Base-by-base conservation (phyloP, 139 green algal species). In the Desmodesmus armatus region DNA sequence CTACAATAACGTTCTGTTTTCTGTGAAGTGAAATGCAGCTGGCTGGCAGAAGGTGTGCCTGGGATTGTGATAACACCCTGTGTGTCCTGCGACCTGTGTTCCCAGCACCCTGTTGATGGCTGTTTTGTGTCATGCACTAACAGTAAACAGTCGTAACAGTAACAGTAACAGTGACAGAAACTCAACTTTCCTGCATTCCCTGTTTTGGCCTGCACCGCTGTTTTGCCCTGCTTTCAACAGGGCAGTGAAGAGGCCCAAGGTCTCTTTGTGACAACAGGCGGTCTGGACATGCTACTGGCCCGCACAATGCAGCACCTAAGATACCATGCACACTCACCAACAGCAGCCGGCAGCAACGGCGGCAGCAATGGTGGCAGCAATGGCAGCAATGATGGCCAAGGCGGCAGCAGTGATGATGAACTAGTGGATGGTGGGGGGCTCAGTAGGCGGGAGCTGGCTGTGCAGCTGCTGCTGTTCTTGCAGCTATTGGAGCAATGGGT, bases 191-290 rank as follows among this genome's bases (percentile, higher is more conserved):
- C n/a, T n/a, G n/a, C n/a, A n/a, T n/a, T n/a, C n/a, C n/a, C n/a
- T n/a, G n/a, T n/a, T n/a, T n/a, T n/a, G n/a, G n/a, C n/a, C n/a
- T n/a, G n/a, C n/a, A n/a, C n/a, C n/a, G n/a, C n/a, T n/a, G n/a
- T n/a, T n/a, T n/a, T n/a, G n/a, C n/a, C n/a, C 62, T 39, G n/a
- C 29, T 5, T 49, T 51, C 25, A 27, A 3, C 49, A 69, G 67
- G 80, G 67, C 40, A 86, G 63, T 25, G 67, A 78, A 25, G 80
- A 86, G 51, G 80, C 80, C 3, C 80, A 86, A 51, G 80, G 69
- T 9, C 65, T 86, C 49, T 80, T 86, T 73, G 80, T 80, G 2
- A 71, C 47, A n/a, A 86, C 49, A 17, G 80, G 80, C n/a, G 69
- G 80, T 17, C 6, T 80, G 5, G 80, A 86, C 39, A 79, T 70